Base-by-base conservation (phyloP, 768 basidiomycete genomes). In the Piloderma croceum region DNA sequence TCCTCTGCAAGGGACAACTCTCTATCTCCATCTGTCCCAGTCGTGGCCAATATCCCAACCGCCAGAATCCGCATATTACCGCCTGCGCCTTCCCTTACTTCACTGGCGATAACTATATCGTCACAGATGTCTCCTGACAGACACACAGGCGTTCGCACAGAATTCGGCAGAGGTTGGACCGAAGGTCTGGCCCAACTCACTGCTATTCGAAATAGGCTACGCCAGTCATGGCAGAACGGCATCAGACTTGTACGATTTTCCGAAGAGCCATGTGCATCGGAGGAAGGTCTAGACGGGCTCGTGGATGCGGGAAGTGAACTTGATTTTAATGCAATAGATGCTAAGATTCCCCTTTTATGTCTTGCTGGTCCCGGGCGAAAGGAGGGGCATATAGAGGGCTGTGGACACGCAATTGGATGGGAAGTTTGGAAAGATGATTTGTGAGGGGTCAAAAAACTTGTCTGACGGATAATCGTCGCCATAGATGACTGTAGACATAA, bases 161-260 rank as follows among this genome's bases (percentile, higher is more conserved):
- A 76, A 46, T 88, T 85, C 50, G 67, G 67, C 52, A 64, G 59
- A 20, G 84, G 83, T 12, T 85, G 83, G 83, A 56, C 58, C 3
- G 73, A 78, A 47, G 83, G 82, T 3, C 49, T 84, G 34, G 57
- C 62, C 12, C 71, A 72, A 34, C 61, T 85, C 18, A 57, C 56
- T n/a, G 68, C 69, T n/a, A 70, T 67, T 11, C 68, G 73, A 22
- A 57, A 53, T 5, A 62, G 79, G 39, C 46, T 78, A 39, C 51
- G 52, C 36, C 60, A 68, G 46, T 77, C 73, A 21, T 73, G 69
- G 50, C 57, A 46, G 31, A 74, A 76, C 43, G 73, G 73, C 1
- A 45, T 68, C 22, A 61, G 60, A 22, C 55, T 76, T 29, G 54
- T 81, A 62, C 58, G 59, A 11, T 68, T 75, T 40, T 49, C 50